Base-by-base conservation (phyloP, 192 early-diverging fungal species). In the Podila verticillata region DNA sequence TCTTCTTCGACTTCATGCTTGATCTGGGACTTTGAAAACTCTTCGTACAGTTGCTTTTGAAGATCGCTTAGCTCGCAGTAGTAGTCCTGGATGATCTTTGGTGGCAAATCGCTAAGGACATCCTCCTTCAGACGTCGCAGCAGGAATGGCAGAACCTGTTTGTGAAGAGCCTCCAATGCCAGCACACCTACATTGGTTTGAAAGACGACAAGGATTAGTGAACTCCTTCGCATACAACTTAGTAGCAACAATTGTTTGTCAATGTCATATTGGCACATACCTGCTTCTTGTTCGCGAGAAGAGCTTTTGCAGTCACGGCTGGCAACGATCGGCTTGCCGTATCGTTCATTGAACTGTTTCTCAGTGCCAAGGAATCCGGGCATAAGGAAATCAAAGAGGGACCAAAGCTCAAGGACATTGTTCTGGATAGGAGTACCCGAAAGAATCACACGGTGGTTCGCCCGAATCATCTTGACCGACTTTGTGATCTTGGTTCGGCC, bases 81-180 rank as follows among this genome's bases (percentile, higher is more conserved):
- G 82, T 98, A 97, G 82, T 98, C 97, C 89, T 98, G 97, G 73
- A 98, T 98, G 68, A 99, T 99, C 87, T 99, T 99, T 48, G 98
- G 97, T 61, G 98, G 98, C 69, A 99, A 83, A 74, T 98, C 97
- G 68, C 95, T 86, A 64, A 98, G 81, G 13, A 99, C 98, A 75
- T 99, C 96, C 84, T 98, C 96, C 82, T 99, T 99, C 89, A 99
- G 90, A 29, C 98, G 90, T 17, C 97, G 90, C 77, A 99, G 74
- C 61, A 99, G 66, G 86, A 98, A 99, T 24, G 98, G 98, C 49
- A 98, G 79, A 0, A 98, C 97, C 75, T 98, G 98, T 57, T 95
- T 95, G 75, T 98, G 98, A 68, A 99, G 84, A 7, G 93, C 94
- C 75, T 98, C 94, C 34, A 99, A 85, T 5, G 97, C 98, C 69